Percentiles rank a stretch among this genome's conserved stretches.
phyloP scores from a whole-genome alignment of 2,329 filamentous ascomycete species.

The Cryoendolithus antarcticus region DNA sequence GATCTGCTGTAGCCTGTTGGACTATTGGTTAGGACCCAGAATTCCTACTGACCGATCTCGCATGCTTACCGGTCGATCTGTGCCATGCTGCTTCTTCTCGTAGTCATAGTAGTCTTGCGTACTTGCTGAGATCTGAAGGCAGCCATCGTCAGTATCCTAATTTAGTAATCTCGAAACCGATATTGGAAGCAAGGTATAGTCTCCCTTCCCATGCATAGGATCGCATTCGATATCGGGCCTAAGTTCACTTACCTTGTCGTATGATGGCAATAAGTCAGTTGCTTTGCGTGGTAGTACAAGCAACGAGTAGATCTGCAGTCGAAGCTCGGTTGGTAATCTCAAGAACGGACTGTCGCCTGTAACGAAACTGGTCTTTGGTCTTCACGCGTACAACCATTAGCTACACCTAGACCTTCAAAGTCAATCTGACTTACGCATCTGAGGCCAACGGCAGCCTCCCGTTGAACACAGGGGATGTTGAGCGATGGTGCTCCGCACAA shows the following conservation, averaged over 20 bases:
- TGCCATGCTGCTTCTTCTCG: slow-evolving; percentile 15
- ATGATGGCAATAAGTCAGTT: slow-evolving; percentile 20
- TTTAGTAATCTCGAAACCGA: too few species aligned
- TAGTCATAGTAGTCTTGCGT: slow-evolving; percentile 32
- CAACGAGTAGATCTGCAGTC: slow-evolving; percentile 35
- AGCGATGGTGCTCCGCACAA: slow-evolving; percentile 12
- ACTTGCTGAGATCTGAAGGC: slow-evolving; percentile 16
- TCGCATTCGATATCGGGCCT: too few species aligned
- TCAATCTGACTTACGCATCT: neutral
- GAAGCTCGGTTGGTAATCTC: slow-evolving; percentile 33
- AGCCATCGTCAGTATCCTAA: slow-evolving; percentile 1
- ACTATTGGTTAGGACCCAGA: slow-evolving; percentile 16
- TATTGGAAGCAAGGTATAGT: too few species aligned
- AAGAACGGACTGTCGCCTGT: slow-evolving; percentile 21
- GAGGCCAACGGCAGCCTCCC: neutral
- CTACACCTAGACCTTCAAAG: too few species aligned
- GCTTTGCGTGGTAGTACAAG: slow-evolving; percentile 25
- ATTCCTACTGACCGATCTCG: slow-evolving; percentile 4
- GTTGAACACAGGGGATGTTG: slow-evolving; percentile 1
- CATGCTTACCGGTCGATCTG: slow-evolving; percentile 4
- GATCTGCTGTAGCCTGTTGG: slow-evolving; percentile 7
- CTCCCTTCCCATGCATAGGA: too few species aligned
- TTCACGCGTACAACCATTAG: too few species aligned
- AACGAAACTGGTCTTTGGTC: neutral
- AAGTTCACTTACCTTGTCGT: slow-evolving; percentile 7